A percentile compares a stretch with the other conserved stretches of the same genome.
These are phyloP conservation scores for Postia placenta DNA, from an alignment of 768 basidiomycete species.

Conservation along the genomic window DNA sequence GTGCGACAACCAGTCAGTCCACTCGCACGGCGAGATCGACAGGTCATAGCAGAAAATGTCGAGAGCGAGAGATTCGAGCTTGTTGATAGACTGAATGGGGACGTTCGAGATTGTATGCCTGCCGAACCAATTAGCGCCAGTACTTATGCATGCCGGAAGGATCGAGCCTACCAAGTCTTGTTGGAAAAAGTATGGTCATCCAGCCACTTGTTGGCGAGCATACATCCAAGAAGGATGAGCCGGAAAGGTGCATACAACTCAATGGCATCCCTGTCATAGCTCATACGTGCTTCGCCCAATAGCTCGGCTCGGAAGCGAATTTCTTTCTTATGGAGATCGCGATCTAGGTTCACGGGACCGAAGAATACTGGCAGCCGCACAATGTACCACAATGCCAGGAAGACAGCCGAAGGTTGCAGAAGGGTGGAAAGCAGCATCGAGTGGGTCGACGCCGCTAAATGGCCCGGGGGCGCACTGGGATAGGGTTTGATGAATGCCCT, in stretches of 20 bases:
- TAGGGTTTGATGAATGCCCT: slow-evolving; percentile 31
- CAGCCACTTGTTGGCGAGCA: slow-evolving; percentile 86
- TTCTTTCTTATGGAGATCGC: slow-evolving; percentile 49
- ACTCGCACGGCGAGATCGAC: slow-evolving; percentile 55
- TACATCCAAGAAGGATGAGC: slow-evolving; percentile 71
- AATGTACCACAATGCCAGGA: slow-evolving; percentile 80
- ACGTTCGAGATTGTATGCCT: slow-evolving; percentile 82
- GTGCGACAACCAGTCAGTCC: slow-evolving; percentile 69
- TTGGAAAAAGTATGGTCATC: slow-evolving; percentile 88
- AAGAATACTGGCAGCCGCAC: slow-evolving; percentile 69
- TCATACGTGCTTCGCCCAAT: slow-evolving; percentile 41
- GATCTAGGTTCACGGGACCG: slow-evolving; percentile 41
- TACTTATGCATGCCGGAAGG: not conserved
- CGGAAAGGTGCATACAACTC: slow-evolving; percentile 66
- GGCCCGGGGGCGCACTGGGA: slow-evolving; percentile 41
- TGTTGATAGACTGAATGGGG: slow-evolving; percentile 64
- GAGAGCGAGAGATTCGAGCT: slow-evolving; percentile 62
- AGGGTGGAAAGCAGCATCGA: slow-evolving; percentile 73
- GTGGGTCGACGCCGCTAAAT: slow-evolving; percentile 59
- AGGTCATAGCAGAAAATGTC: slow-evolving; percentile 68
- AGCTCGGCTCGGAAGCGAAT: slow-evolving; percentile 58
- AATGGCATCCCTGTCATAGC: slow-evolving; percentile 39
- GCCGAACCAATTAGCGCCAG: not conserved
- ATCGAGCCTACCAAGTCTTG: slow-evolving; percentile 67
- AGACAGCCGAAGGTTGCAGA: slow-evolving; percentile 74